Evolutionary conservation across 2,329 filamentous ascomycete species (phyloP), one percentile per base, ranked within the genome.

Genomic region (Cladophialophora bantiana): DNA sequence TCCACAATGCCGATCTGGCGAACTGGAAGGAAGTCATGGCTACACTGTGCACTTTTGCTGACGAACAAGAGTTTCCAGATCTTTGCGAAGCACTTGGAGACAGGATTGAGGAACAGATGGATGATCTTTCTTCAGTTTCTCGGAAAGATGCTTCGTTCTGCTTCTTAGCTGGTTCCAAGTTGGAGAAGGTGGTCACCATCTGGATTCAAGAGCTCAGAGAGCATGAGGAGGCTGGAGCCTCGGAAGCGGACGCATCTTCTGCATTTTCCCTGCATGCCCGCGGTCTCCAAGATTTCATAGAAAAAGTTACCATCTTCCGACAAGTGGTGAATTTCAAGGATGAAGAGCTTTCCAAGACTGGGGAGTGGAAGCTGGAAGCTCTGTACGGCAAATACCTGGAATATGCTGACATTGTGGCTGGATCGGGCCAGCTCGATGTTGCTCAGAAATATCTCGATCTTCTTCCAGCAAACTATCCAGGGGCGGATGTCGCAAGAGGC

Each of bases 1-100:
- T 98, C 7, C 93, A 98, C 81, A 99, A 99, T 75, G 95, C 94
- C 7, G 92, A 97, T 75, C 82, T 99, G 54, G 86, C 86, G 60
- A 91, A 95, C 79, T 99, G 95, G 96, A 98, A 96, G 81, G 95
- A 98, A 79, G 90, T 94, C 2, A 96, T 99, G 91, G 94, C 93
- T 34, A 91, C 94, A 0, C 83, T 99, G 62, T 99, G 95, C 85
- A 98, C 95, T 0, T 99, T 94, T 78, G 95, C 95, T 0, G 90
- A 96, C 70, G 90, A 93, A 53, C 87, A 87, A 45, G 94, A 99
- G 73, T 99, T 99, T 77, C 88, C 94, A 4, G 93, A 97, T 76
- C 88, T 99, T 10, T 99, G 94, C 75, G 95, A 99, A 78, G 92
- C 93, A 35, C 87, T 99, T 26, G 95, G 95, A 73, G 96, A 99